Evolutionary conservation across 768 basidiomycete genomes (phyloP), one percentile per base, ranked within the genome.

Genomic region (Rhodotorula kratochvilovae): DNA sequence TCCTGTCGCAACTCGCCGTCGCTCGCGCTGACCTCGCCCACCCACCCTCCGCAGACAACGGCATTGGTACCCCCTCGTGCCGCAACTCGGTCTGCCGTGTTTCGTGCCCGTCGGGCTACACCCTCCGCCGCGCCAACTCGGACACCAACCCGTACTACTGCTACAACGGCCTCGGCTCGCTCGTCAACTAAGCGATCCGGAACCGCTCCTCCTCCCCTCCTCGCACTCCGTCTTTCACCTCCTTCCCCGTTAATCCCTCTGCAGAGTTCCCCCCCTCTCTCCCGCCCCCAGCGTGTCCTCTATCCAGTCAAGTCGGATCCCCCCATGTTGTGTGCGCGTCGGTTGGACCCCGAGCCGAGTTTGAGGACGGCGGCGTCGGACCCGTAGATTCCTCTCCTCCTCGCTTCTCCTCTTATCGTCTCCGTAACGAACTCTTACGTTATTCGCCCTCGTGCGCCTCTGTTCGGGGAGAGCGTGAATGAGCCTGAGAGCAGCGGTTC

Each of bases 131-230:
- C 43, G 69, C 69, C 54, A 29, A 54, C 43, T 64, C 63, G 29
- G 13, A 54, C 60, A 31, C 60, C 42, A 66, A 66, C 64, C 69
- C 69, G 29, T 71, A 42, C 59, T 69, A 73, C 64, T 63, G 72
- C 72, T 68, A 73, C 72, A 66, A 66, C 60, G 63, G 61, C 51
- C 5, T 21, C 29, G 5, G 11, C 13, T 63, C 62, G 50, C 61
- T 68, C 50, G 66, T 48, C 61, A 36, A 3, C 23, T 39, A 36
- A 48, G 19, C 29, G 39, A 39, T 7, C 39, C 39, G 39, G 39
- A 6, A 7, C 3, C 36, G 11, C 25, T 29, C 35, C 27, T 6
- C 39, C 36, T 19, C 10, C 17, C 56, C 12, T n/a, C 50, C 25
- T 36, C 31, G 11, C 35, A 35, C 55, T 57, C 29, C 55, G 33